These are phyloP conservation scores for Fomitiporia mediterranea DNA, from an alignment of 1,284 basidiomycete species.

Conservation along the genomic window DNA sequence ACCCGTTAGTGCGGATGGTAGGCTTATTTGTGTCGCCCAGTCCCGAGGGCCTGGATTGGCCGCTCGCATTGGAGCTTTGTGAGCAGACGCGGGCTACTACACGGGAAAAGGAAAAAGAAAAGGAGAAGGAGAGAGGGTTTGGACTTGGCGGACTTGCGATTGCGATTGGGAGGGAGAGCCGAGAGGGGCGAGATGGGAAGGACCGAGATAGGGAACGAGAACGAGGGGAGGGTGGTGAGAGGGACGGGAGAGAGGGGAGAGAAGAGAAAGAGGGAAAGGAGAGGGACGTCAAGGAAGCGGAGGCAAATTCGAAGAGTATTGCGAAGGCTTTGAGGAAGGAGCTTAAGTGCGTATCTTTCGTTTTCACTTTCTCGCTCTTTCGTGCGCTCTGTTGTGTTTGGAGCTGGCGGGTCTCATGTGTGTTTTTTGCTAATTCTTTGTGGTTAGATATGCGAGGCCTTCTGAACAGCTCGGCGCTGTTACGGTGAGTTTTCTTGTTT, in stretches of 20 bases:
- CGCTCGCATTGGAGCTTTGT: constrained; percentile 71
- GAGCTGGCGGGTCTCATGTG: not conserved
- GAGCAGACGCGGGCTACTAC: too few relatives aligned
- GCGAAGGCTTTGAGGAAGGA: constrained; percentile 67
- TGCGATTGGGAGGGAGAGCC: too few relatives aligned
- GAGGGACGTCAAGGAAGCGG: constrained; percentile 50
- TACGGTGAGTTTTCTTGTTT: constrained; percentile 40
- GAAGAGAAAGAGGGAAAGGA: too few relatives aligned
- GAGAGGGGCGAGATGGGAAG: too few relatives aligned
- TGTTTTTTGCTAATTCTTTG: not conserved
- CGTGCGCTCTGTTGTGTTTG: not conserved
- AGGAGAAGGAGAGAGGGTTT: constrained; percentile 52
- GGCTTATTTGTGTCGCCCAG: constrained; percentile 50
- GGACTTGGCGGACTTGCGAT: too few relatives aligned
- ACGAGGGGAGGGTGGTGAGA: too few relatives aligned
- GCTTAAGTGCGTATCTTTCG: constrained; percentile 54
- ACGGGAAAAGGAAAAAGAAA: too few relatives aligned
- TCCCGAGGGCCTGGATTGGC: constrained; percentile 73
- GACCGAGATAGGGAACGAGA: too few relatives aligned
- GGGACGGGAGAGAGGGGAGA: not conserved
- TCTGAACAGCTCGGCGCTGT: constrained; percentile 67
- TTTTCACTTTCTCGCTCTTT: constrained; percentile 5
- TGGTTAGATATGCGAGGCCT: constrained; percentile 60
- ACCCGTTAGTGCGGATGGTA: constrained; percentile 64
- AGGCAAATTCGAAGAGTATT: constrained; percentile 68